Evolutionary conservation across 83 land plant genomes (phyloP).

Genomic region (Thuja plicata): DNA sequence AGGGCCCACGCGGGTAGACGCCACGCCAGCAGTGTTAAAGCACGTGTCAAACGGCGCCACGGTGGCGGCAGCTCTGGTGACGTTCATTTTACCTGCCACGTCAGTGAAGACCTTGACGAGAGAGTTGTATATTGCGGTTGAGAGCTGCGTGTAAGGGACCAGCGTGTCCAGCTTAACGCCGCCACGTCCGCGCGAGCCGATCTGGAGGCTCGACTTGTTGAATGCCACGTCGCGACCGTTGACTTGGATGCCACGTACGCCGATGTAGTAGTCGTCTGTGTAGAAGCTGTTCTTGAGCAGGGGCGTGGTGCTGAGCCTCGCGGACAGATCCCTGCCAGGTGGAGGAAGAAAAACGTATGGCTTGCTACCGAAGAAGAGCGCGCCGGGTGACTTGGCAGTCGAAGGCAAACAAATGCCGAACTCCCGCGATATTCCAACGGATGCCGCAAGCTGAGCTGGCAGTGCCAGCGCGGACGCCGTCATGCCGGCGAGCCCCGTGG

Average conservation of each 20-base stretch:
- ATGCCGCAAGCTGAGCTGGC: constrained; percentile 35
- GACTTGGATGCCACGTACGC: constrained; percentile 45
- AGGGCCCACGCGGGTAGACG: constrained; percentile 28
- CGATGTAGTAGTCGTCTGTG: constrained; percentile 52
- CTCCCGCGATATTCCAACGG: constrained; percentile 17
- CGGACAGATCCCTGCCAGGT: constrained; percentile 35
- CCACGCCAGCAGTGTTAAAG: constrained; percentile 21
- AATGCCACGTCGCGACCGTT: constrained; percentile 25
- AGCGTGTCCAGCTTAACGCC: constrained; percentile 67
- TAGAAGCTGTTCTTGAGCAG: constrained; percentile 10
- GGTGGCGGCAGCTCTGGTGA: constrained; percentile 16
- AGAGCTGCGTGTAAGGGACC: constrained; percentile 49
- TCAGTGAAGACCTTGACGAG: constrained; percentile 25
- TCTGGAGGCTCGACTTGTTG: constrained; percentile 33
- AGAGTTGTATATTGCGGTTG: constrained; percentile 42
- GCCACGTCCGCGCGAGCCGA: constrained; percentile 41
- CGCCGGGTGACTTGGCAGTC: constrained; percentile 17
- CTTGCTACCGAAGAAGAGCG: constrained; percentile 45
- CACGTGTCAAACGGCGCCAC: constrained; percentile 34
- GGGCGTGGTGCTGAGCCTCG: constrained; percentile 3
- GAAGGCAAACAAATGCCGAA: constrained; percentile 46
- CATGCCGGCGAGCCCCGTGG: constrained; percentile 39
- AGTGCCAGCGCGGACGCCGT: constrained; percentile 27
- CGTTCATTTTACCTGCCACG: constrained; percentile 19
- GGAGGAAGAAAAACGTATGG: background rate